Base-by-base conservation (phyloP, 768 basidiomycete species). In the Lentinula aciculospora region DNA sequence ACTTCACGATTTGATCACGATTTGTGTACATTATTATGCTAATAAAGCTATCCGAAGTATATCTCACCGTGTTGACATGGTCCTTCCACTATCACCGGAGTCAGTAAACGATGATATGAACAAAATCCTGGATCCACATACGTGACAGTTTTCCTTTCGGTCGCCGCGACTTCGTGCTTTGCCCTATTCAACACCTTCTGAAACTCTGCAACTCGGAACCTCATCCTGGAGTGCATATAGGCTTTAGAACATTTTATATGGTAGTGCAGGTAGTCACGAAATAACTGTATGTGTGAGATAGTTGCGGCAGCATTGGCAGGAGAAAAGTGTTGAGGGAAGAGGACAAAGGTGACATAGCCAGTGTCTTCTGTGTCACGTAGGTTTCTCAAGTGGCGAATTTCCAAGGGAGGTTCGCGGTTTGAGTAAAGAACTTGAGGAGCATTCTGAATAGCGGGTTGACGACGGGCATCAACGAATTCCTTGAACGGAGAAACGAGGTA, bases 381-480 rank as follows among this genome's bases (percentile, higher is more conserved):
- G 53, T 92, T 89, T 1, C 87, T 81, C 0, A 98, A 75, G 65
- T 94, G 86, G 37, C 94, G 81, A 58, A 99, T 94, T 73, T 98
- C 96, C n/a, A 97, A 81, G 0, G 97, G 97, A 25, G 97, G 95
- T 42, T 97, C 94, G 40, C 94, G 86, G 66, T 88, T 95, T 10
- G 92, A 89, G 72, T 97, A 98, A 10, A 95, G 78, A 13, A 99
- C 97, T 71, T 98, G 97, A 0, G 97, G 97, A 1, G 97, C 97
- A 62, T 90, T 94, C 72, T 98, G 97, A 53, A 98, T 89, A 10
- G 88, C 86, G 1, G 95, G 92, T 59, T 92, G 83, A 50, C 92
- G 82, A 56, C 97, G 83, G n/a, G 97, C 96, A 76, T 99, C 97
- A 31, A 98, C 97, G 65, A 99, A 99, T 86, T 98, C 97, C 93